A percentile compares a stretch with the other conserved stretches of the same genome.
Conservation (phyloP, 2,329 filamentous ascomycete species). For the Xylariaceae sp. region DNA sequence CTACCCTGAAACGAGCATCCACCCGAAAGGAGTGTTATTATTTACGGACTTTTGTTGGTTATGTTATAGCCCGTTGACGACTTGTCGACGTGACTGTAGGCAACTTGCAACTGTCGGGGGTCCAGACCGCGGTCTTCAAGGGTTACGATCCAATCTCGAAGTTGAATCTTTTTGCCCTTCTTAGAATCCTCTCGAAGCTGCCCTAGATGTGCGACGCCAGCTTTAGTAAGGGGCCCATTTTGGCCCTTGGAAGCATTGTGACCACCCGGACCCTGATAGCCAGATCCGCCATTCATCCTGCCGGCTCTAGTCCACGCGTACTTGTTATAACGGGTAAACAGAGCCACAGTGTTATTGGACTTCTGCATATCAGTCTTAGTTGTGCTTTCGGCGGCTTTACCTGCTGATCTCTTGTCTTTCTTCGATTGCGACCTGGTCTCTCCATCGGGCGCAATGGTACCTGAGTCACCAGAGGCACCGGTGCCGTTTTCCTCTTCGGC, state of each 20-base stretch:
- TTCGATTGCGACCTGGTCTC: constrained; percentile 66
- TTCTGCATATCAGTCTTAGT: constrained; percentile 46
- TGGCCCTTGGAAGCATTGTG: constrained; percentile 31
- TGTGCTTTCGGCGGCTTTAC: constrained; percentile 69
- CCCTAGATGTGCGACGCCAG: constrained; percentile 61
- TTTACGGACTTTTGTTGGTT: constrained; percentile 16
- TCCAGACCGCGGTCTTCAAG: constrained; percentile 74
- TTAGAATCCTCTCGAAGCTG: constrained; percentile 72
- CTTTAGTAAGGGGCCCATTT: constrained; percentile 44
- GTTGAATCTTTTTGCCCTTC: constrained; percentile 72
- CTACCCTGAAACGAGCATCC: not conserved
- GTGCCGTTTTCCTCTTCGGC: constrained; percentile 50
- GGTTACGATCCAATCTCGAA: constrained; percentile 74
- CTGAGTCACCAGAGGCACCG: constrained; percentile 56
- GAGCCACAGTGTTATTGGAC: no score
- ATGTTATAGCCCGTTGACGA: constrained; percentile 35
- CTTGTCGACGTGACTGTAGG: constrained; percentile 49
- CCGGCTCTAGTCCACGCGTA: constrained; percentile 57
- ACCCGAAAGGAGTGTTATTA: not conserved
- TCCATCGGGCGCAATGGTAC: constrained; percentile 57
- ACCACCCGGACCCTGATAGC: constrained; percentile 14
- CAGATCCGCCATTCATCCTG: no score
- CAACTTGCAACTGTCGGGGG: constrained; percentile 54
- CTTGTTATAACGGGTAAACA: constrained; percentile 41
- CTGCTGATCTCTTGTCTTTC: constrained; percentile 78